Evolutionary conservation across 805 yeast genomes (phyloP), one percentile per base, ranked within the genome.

Genomic region (Suhomyces sp.): DNA sequence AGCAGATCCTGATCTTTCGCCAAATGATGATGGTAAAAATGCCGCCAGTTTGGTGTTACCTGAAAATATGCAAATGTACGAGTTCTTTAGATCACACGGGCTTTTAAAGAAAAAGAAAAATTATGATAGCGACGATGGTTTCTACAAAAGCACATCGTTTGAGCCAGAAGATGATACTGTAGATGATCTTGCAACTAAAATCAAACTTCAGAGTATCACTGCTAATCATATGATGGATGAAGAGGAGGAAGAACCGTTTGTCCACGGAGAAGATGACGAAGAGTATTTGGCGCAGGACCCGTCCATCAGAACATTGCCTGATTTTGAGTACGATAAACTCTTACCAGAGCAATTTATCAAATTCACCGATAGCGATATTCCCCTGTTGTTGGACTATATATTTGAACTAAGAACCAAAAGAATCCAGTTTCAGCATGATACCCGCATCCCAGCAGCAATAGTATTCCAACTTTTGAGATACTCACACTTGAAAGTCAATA

Each of bases 381-480:
- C 83, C 1, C 62, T 67, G 8, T 66, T 81, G 19, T 70, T 82
- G 45, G 80, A 82, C 54, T 81, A 74, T 55, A 70, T 80, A 19
- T 79, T 81, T 53, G 60, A 63, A 13, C 62, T 82, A 42, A 76
- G 82, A 57, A 77, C 74, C 23, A 68, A 76, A 6, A 65, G 72
- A 40, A 46, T 61, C 1, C 52, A 66, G 5, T 60, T 52, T 44
- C 83, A 78, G 52, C 81, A 79, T 54, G 76, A 77, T 46, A 69
- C 86, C 5, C 73, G 78, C 31, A 70, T 83, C 23, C 90, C 93
- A 0, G 91, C 94, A 0, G 83, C 88, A 0, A 76, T 87, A 5
- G 69, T 86, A 0, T 88, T 78, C 59, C 93, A 87, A 65, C 79
- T 88, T 62, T 66, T 87, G n/a, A 71, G 93, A 58, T 88, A 84